phyloP scores from a whole-genome alignment of 2,329 filamentous ascomycete genomes.

The Epichloe baconii region DNA sequence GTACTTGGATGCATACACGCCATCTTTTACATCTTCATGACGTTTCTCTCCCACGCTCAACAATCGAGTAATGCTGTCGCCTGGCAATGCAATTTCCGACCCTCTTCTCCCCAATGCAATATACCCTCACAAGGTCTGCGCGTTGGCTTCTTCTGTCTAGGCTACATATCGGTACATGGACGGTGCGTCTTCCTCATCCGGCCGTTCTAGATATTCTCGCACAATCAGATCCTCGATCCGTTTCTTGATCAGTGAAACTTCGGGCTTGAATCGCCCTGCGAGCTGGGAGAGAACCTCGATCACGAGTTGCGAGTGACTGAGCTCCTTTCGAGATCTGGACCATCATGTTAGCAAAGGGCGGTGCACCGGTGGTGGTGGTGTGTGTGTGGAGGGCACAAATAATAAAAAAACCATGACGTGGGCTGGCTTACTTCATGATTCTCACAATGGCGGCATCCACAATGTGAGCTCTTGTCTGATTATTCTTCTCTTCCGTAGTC shows the following conservation, averaged over 20 bases:
- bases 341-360: background rate
- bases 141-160: conserved; percentile 21
- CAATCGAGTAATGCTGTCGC: background rate
- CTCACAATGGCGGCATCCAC: conserved; percentile 67
- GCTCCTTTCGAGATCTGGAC: conserved; percentile 56
- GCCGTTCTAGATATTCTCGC: conserved; percentile 63
- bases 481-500: conserved; percentile 63
- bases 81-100: background rate
- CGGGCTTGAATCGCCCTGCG: conserved; percentile 57
- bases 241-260: conserved; percentile 66
- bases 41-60: background rate
- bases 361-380: too few relatives aligned
- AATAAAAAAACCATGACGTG: background rate
- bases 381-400: background rate
- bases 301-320: conserved; percentile 55
- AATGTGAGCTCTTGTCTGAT: conserved; percentile 55
- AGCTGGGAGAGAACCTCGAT: conserved; percentile 62
- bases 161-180: conserved; percentile 62
- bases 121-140: background rate
- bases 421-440: conserved; percentile 64
- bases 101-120: background rate
- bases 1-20: background rate
- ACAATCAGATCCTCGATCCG: conserved; percentile 67
- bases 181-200: conserved; percentile 49
- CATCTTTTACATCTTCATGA: background rate